A percentile compares a stretch with the other conserved stretches of the same genome.
These are phyloP conservation scores for Ceratocystis diversiconidia DNA, from an alignment of 2,329 filamentous ascomycete genomes.

Conservation along the genomic window DNA sequence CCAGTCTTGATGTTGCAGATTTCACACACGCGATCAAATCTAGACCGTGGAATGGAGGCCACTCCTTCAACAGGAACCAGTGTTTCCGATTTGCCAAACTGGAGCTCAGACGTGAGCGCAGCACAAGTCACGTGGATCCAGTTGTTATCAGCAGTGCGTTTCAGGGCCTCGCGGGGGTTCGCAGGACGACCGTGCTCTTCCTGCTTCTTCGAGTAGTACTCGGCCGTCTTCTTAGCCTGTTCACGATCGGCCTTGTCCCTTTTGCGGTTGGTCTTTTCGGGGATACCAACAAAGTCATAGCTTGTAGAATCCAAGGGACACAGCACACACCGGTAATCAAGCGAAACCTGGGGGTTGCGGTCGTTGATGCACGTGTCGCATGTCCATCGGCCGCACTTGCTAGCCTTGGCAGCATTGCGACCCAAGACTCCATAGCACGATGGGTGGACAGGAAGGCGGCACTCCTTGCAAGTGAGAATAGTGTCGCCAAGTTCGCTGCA, in stretches of 20 bases:
- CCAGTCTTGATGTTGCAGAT: slow-evolving; percentile 61
- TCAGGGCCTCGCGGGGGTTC: slow-evolving; percentile 77
- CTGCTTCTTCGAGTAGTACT: slow-evolving; percentile 73
- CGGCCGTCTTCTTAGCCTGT: slow-evolving; percentile 60
- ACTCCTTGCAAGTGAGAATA: slow-evolving; percentile 69
- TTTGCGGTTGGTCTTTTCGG: slow-evolving; percentile 42
- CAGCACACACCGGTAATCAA: slow-evolving; percentile 83
- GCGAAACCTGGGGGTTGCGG: slow-evolving; percentile 81
- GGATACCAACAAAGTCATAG: slow-evolving; percentile 69
- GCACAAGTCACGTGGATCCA: slow-evolving; percentile 96
- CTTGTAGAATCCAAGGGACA: slow-evolving; percentile 74
- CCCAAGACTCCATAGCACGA: slow-evolving; percentile 78
- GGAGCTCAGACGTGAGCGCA: slow-evolving; percentile 81
- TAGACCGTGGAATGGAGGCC: slow-evolving; percentile 57
- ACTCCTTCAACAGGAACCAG: slow-evolving; percentile 84
- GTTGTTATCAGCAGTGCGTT: slow-evolving; percentile 89
- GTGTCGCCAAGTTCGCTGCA: slow-evolving; percentile 65
- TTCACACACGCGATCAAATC: slow-evolving; percentile 68
- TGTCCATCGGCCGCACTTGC: slow-evolving; percentile 59
- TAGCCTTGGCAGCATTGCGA: slow-evolving; percentile 36
- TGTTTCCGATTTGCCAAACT: slow-evolving; percentile 72
- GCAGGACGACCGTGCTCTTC: slow-evolving; percentile 69
- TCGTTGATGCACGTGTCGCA: slow-evolving; percentile 96
- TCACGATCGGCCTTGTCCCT: slow-evolving; percentile 78
- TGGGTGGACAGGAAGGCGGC: slow-evolving; percentile 79